Base-by-base conservation (phyloP, 208 protist genomes). In the Leishmania arabica region DNA sequence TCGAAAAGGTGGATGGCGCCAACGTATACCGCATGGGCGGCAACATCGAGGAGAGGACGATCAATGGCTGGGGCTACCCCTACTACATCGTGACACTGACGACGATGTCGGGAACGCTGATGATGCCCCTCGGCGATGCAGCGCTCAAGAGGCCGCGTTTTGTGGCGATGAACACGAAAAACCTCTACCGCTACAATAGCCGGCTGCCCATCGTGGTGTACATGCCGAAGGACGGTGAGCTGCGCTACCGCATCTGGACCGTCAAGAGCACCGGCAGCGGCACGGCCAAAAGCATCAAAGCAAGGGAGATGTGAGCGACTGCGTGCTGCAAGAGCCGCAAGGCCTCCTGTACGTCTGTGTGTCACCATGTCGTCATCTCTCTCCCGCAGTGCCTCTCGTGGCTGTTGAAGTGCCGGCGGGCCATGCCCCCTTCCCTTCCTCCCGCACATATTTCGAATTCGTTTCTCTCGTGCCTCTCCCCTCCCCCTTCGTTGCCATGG, bases 1-100 rank as follows among this genome's bases (percentile, higher is more conserved):
- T 89, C 40, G 75, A 86, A 78, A 78, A 77, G 27, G 81, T 90
- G 24, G 90, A 93, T 82, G 82, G 84, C 40, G 85, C 80, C 34
- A 93, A 92, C 80, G 73, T n/a, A 40, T 78, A 89, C 86, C 80
- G 80, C 51, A 74, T 93, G 6, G 76, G 76, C 37, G 92, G 88
- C 65, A 87, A 58, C 37, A 73, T 96, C 40, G 84, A 91, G 81
- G 84, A 89, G 75, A 83, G 91, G 81, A 84, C 45, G 15, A 86
- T 96, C 34, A 15, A 86, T 37, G 92, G 90, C 56, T 96, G 92
- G 92, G 90, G 87, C 42, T 93, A 93, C 78, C 15, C 62, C 79
- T 93, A 93, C 84, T 78, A 85, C 75, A 80, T 78, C 21, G 74
- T 78, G 53, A 78, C 53, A 7, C 34, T 78, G 51, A 37, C 54